phyloP scores from a whole-genome alignment of 192 early-diverging fungal genomes.

The Coemansia sp. region DNA sequence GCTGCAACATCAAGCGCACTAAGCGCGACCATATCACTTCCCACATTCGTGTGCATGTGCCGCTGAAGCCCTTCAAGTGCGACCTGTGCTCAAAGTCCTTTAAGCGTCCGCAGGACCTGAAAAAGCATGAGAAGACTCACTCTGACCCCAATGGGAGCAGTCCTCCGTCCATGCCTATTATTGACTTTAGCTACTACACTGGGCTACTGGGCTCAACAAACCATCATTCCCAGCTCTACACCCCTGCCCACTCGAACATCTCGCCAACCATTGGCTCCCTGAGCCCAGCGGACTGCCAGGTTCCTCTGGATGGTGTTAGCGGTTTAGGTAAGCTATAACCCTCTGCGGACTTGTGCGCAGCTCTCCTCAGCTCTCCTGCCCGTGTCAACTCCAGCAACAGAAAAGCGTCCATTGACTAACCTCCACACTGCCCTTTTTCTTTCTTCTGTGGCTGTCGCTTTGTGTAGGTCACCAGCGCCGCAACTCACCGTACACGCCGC shows the following conservation, averaged over 20 bases:
- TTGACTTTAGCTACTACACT: slow-evolving; percentile 36
- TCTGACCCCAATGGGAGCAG: slow-evolving; percentile 38
- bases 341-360: no score
- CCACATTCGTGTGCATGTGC: slow-evolving; percentile 92
- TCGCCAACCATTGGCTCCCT: slow-evolving; percentile 42
- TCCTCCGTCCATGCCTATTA: slow-evolving; percentile 14
- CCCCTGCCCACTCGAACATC: slow-evolving; percentile 29
- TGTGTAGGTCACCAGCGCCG: slow-evolving; percentile 26
- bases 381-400: neutral
- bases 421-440: no score
- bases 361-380: no score
- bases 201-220: slow-evolving; percentile 7
- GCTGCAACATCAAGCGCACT: slow-evolving; percentile 65
- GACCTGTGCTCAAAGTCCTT: slow-evolving; percentile 79
- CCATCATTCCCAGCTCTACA: slow-evolving; percentile 10
- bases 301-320: slow-evolving; percentile 17
- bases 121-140: slow-evolving; percentile 90
- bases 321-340: slow-evolving; percentile 4
- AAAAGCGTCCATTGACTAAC: neutral
- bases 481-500: slow-evolving; percentile 40
- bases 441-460: neutral
- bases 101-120: slow-evolving; percentile 94
- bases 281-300: slow-evolving; percentile 40
- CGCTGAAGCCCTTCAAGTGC: slow-evolving; percentile 88
- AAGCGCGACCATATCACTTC: slow-evolving; percentile 98